phyloP scores from a whole-genome alignment of 176 grass and related monocot genomes.

The Triticum timopheevii region DNA sequence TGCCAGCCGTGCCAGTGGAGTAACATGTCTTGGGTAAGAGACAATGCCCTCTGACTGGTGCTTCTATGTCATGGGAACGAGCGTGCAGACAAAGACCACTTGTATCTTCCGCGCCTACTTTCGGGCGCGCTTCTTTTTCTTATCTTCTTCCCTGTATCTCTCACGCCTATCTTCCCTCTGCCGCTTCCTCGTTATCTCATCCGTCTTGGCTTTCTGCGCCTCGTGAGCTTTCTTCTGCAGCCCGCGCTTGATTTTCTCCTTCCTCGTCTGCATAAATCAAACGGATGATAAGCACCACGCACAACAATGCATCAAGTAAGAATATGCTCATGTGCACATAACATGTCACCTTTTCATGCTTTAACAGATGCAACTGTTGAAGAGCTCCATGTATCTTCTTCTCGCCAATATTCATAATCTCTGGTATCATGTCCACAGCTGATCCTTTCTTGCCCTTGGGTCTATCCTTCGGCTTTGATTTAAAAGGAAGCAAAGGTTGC shows the following conservation, averaged over 20 bases:
- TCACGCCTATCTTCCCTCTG: conserved; percentile 77
- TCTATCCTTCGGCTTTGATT: conserved; percentile 72
- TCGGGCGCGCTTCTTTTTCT: conserved; percentile 70
- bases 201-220: conserved; percentile 74
- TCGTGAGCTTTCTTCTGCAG: conserved; percentile 76
- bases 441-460: conserved; percentile 38
- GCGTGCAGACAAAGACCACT: neutral
- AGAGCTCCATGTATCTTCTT: conserved; percentile 53
- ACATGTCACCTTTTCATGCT: conserved; percentile 70
- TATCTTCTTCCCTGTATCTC: conserved; percentile 84
- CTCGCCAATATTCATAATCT: conserved; percentile 67
- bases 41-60: neutral
- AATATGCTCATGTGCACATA: neutral
- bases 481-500: conserved; percentile 76
- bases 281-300: neutral
- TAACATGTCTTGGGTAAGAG: neutral
- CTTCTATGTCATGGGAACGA: neutral
- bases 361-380: conserved; percentile 59
- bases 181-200: conserved; percentile 68
- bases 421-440: conserved; percentile 49
- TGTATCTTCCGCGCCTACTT: conserved; percentile 18
- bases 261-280: conserved; percentile 55
- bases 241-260: conserved; percentile 62
- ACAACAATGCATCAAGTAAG: neutral
- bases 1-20: neutral